These are phyloP conservation scores for Hymenoscyphus fraxineus DNA, from an alignment of 2,329 filamentous ascomycete species.

Conservation along the genomic window DNA sequence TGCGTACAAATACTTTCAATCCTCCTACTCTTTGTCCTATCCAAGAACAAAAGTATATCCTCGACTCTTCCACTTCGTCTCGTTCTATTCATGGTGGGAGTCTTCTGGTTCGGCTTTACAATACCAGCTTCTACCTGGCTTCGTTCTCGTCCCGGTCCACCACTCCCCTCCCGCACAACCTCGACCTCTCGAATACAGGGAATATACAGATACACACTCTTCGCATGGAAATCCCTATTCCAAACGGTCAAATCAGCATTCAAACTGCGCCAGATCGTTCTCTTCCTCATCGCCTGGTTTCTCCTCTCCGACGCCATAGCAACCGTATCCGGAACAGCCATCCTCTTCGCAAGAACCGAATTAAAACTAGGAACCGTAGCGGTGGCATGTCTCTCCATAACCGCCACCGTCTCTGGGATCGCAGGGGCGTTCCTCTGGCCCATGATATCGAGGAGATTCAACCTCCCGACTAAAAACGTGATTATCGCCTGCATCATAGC, in stretches of 20 bases:
- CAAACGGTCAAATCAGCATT: conserved; percentile 73
- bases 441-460: conserved; percentile 65
- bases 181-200: conserved; percentile 33
- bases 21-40: conserved; percentile 59
- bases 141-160: conserved; percentile 79
- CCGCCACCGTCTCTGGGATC: conserved; percentile 79
- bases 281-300: conserved; percentile 89
- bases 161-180: conserved; percentile 43
- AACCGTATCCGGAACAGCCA: conserved; percentile 88
- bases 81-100: conserved; percentile 76
- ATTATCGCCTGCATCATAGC: conserved; percentile 83
- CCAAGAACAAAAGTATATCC: conserved; percentile 46
- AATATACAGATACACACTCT: conserved; percentile 69
- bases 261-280: conserved; percentile 65
- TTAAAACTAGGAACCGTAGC: conserved; percentile 85
- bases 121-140: conserved; percentile 82
- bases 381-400: conserved; percentile 87
- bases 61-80: conserved; percentile 80
- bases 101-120: conserved; percentile 89
- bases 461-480: conserved; percentile 74
- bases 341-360: conserved; percentile 91
- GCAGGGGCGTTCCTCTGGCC: conserved; percentile 88
- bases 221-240: conserved; percentile 81
- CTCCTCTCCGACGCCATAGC: conserved; percentile 89
- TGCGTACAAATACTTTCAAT: conserved; percentile 80